These are phyloP conservation scores for Malania oleifera DNA, from an alignment of 164 flowering plant genomes.

Conservation along the genomic window DNA sequence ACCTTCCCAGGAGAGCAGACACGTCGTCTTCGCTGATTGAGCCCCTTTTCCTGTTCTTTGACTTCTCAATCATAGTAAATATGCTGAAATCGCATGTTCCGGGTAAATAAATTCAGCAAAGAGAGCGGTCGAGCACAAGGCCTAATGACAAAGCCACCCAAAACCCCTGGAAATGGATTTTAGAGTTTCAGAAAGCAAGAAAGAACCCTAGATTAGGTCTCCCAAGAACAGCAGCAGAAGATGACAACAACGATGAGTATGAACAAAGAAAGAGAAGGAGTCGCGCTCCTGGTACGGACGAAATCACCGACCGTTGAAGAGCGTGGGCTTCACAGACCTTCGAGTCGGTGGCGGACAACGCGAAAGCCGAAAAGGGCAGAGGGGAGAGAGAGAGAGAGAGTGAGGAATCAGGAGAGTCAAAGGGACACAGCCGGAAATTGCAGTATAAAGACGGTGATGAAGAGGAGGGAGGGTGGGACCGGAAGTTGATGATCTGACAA, in stretches of 20 bases:
- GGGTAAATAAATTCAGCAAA: not conserved
- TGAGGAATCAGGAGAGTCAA: conserved; percentile 1
- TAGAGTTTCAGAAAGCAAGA: not conserved
- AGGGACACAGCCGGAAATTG: no score
- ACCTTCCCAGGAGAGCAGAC: conserved; percentile 55
- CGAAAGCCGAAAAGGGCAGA: not conserved
- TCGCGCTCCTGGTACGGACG: not conserved
- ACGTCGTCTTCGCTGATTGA: conserved; percentile 53
- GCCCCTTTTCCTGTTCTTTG: conserved; percentile 31
- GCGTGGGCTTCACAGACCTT: not conserved
- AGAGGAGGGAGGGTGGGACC: no score
- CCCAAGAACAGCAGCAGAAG: not conserved
- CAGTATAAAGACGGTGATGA: no score
- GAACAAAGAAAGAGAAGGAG: not conserved
- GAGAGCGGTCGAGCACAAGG: not conserved
- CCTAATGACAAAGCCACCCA: not conserved
- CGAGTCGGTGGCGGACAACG: not conserved
- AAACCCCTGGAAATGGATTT: conserved; percentile 21
- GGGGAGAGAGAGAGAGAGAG: conserved; percentile 5
- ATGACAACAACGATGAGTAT: not conserved
- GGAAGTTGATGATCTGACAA: no score
- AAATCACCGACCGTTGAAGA: not conserved
- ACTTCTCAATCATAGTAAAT: conserved; percentile 32
- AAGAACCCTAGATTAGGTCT: not conserved
- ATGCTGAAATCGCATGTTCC: conserved; percentile 1